Evolutionary conservation across 1,139 yeast species (phyloP), one percentile per base, ranked within the genome.

Genomic region (Suhomyces panamericanus): DNA sequence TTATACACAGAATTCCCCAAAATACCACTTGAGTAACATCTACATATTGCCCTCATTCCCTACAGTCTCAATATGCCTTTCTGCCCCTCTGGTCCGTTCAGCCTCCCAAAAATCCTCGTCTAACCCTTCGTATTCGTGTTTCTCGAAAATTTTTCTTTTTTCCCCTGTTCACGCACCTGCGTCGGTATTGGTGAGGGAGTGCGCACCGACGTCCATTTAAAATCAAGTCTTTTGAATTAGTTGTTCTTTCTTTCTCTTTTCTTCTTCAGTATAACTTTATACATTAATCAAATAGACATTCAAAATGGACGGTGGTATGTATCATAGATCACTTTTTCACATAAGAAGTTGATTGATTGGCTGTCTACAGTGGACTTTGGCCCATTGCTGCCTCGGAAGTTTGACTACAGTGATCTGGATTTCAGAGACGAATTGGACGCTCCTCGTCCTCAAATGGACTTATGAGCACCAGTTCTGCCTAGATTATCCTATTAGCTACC

Each of bases 291-390:
- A 44, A 44, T 44, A 44, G 48, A 44, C 48, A 44, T 50, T 47
- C 53, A 53, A 47, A 45, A 71, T 71, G 77, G 77, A 71, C 75
- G 76, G 77, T 65, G 77, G 77, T 71, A 70, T 67, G 77, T 71
- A 67, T 52, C 15, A 14, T 27, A 16, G 24, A 20, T 26, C 4
- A 16, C 12, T 29, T 35, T 26, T 11, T 6, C 16, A 12, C 20
- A 4, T 11, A 26, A 35, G 35, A 26, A 13, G 26, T 35, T 32
- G 35, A 46, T 46, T 48, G 51, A 48, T 51, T 49, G 54, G 45
- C 38, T 35, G 22, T 14, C 5, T 22, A 7, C 27, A 15, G 38
- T 8, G 26, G 26, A 6, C 38, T 10, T 8, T 14, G 32, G 32
- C 32, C 15, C 24, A 14, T 28, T n/a, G 38, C 28, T 22, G 22